Conservation (phyloP, 192 early-diverging fungal species). For the Coemansia sp. region DNA sequence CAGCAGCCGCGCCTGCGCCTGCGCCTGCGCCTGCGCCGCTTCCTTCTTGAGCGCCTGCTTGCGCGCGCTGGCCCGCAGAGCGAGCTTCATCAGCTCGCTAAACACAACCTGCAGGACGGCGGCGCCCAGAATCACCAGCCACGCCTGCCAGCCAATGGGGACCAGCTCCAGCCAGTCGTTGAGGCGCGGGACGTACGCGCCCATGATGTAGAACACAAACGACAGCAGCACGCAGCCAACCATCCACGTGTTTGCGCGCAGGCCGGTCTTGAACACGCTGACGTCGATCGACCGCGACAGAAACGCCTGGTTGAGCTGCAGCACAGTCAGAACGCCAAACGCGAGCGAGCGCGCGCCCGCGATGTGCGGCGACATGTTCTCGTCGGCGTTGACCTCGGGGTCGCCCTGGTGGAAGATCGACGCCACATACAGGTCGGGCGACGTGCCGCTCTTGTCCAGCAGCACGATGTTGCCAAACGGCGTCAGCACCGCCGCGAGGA, state of each 20-base stretch:
- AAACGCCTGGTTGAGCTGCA: slow-evolving; percentile 89
- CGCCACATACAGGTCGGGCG: slow-evolving; percentile 31
- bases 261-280: slow-evolving; percentile 71
- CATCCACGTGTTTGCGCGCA: slow-evolving; percentile 79
- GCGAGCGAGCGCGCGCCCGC: slow-evolving; percentile 53
- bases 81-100: slow-evolving; percentile 60
- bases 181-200: slow-evolving; percentile 73
- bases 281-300: slow-evolving; percentile 68
- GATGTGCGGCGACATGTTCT: slow-evolving; percentile 41
- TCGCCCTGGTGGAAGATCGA: slow-evolving; percentile 46
- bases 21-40: too few relatives aligned
- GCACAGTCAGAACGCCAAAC: slow-evolving; percentile 75
- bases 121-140: slow-evolving; percentile 62
- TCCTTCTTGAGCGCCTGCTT: background rate
- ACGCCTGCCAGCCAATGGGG: slow-evolving; percentile 56
- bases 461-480: slow-evolving; percentile 38
- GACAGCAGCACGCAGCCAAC: slow-evolving; percentile 69
- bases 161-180: slow-evolving; percentile 56
- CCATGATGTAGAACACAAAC: slow-evolving; percentile 67
- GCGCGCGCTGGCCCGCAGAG: slow-evolving; percentile 35
- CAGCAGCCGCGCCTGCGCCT: too few relatives aligned
- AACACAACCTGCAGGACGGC: slow-evolving; percentile 54
- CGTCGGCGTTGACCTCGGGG: slow-evolving; percentile 41
- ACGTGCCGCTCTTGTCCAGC: slow-evolving; percentile 10
- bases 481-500: slow-evolving; percentile 54